Evolutionary conservation across 805 yeast species (phyloP).

Genomic region (Hanseniaspora vineae): DNA sequence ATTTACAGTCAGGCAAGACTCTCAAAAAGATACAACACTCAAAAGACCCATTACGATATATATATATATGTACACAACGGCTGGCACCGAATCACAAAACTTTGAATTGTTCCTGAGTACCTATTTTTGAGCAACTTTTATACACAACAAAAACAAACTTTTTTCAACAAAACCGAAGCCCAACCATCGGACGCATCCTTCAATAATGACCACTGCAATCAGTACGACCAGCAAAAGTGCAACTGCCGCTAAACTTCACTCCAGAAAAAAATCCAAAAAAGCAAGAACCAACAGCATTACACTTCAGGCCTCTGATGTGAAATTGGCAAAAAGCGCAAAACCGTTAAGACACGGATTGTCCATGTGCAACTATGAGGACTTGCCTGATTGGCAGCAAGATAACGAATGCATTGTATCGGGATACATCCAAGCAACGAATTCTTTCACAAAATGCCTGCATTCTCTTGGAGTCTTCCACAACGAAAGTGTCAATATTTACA

Average conservation of each 20-base stretch:
- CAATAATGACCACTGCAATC: too few species aligned
- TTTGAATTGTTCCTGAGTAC: too few species aligned
- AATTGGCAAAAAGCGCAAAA: background rate
- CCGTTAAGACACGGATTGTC: background rate
- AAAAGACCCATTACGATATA: too few species aligned
- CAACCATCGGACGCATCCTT: too few species aligned
- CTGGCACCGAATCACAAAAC: too few species aligned
- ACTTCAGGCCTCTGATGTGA: constrained; percentile 1
- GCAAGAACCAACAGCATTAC: constrained; percentile 1
- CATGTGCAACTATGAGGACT: constrained; percentile 33
- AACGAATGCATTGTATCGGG: constrained; percentile 55
- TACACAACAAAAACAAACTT: too few species aligned
- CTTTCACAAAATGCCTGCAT: constrained; percentile 32
- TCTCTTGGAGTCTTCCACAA: constrained; percentile 49
- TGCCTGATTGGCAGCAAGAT: constrained; percentile 65
- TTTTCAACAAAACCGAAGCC: too few species aligned
- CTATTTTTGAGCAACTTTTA: too few species aligned
- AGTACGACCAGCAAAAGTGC: background rate
- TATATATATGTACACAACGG: too few species aligned
- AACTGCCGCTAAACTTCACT: background rate
- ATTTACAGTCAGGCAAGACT: too few species aligned
- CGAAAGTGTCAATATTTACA: constrained; percentile 59
- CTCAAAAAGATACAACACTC: too few species aligned
- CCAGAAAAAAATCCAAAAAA: background rate
- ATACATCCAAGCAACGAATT: constrained; percentile 45